Evolutionary conservation across 2,329 filamentous ascomycete genomes (phyloP).

Genomic region (Ophiocordyceps polyrhachis-furcata): DNA sequence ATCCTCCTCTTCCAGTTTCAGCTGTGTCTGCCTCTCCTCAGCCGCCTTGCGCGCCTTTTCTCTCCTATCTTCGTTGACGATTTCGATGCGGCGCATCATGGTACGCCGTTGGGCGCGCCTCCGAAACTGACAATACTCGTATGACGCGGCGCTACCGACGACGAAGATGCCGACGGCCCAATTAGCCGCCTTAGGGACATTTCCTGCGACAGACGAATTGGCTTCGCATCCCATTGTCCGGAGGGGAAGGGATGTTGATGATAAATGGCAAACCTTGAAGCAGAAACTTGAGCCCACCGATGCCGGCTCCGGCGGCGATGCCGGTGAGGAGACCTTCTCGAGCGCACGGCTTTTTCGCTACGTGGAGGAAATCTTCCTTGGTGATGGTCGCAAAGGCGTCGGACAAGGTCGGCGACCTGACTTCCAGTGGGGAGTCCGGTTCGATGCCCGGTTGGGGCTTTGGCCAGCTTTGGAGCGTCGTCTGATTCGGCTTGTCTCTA

Average conservation of each 20-base stretch:
- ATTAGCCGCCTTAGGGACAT: conserved; percentile 41
- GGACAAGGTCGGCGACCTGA: conserved; percentile 20
- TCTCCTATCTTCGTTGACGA: conserved; percentile 30
- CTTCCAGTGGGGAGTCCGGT: background rate
- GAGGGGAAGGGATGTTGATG: background rate
- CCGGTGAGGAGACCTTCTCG: conserved; percentile 68
- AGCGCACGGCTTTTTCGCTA: conserved; percentile 69
- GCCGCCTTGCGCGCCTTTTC: conserved; percentile 25
- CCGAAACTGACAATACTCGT: conserved; percentile 68
- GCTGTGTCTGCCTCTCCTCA: conserved; percentile 18
- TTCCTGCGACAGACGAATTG: conserved; percentile 8
- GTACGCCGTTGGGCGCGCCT: conserved; percentile 58
- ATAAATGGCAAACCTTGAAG: conserved; percentile 41
- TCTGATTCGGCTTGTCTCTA: conserved; percentile 10
- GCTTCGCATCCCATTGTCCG: background rate
- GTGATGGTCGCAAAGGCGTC: conserved; percentile 52
- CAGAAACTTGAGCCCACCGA: conserved; percentile 57
- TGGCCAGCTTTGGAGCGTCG: conserved; percentile 18
- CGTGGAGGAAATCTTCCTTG: conserved; percentile 46
- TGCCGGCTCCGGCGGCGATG: conserved; percentile 58
- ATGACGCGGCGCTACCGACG: conserved; percentile 48
- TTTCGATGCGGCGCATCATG: conserved; percentile 72
- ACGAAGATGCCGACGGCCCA: conserved; percentile 72
- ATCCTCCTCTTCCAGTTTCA: conserved; percentile 14
- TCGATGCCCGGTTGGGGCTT: conserved; percentile 11